Evolutionary conservation across 768 basidiomycete genomes (phyloP), one percentile per base, ranked within the genome.

Genomic region (Lentinula lateritia): DNA sequence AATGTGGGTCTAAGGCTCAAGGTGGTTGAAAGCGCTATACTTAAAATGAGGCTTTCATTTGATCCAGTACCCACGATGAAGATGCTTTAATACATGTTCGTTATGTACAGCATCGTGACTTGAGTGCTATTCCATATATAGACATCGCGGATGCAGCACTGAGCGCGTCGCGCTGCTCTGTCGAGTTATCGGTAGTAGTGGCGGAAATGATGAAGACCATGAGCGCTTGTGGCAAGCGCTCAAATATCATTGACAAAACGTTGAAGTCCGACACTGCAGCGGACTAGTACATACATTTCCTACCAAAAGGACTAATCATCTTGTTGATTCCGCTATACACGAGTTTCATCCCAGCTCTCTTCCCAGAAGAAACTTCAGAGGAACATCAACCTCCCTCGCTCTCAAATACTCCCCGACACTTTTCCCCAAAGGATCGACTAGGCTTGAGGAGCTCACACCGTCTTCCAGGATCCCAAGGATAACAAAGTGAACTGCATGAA

Each of bases 401-500:
- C 58, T 48, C 35, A 59, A n/a, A 20, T 36, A 50, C 34, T 59
- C 58, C 15, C 58, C 58, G 18, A 59, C 58, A 20, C 45, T 50
- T 38, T 59, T 59, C 8, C 58, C 58, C 15, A 59, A 34, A 8
- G 45, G 48, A n/a, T 59, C 58, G 10, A 59, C 45, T 8, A 59
- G 35, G 18, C 45, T 48, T 5, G 58, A 59, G 3, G 45, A 48
- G 35, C 58, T 59, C 32, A 50, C 48, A 18, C 58, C 58, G 35
- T 59, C 58, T 42, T 59, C 58, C 3, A 59, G 48, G 9, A 59
- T 48, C 1, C 58, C 58, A 38, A 48, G 50, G n/a, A 48, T 48
- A 9, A 59, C 58, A n/a, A 59, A 59, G 38, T 59, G 58, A 10
- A 59, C 58, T 15, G 58, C 58, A 10, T 46, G 58, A 34, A 59